phyloP scores from a whole-genome alignment of 1,139 yeast species.

The Lipomyces yarrowii region DNA sequence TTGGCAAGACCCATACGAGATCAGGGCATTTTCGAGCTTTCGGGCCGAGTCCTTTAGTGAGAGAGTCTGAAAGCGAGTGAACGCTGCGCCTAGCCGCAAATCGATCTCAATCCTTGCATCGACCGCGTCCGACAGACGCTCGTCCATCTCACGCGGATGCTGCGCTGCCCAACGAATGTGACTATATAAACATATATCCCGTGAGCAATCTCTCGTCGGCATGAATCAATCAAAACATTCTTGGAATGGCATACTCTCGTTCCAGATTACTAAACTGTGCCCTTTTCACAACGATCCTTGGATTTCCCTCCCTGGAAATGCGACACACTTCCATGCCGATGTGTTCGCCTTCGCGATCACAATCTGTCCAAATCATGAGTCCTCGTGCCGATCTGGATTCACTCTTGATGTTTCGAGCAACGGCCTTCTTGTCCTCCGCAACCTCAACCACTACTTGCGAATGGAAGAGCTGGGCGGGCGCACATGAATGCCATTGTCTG shows the following conservation, averaged over 20 bases:
- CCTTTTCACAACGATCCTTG: constrained; percentile 55
- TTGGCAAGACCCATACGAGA: constrained; percentile 67
- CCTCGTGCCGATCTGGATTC: constrained; percentile 65
- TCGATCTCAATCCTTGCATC: constrained; percentile 85
- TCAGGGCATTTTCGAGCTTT: constrained; percentile 29
- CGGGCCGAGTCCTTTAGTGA: constrained; percentile 45
- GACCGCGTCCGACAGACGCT: constrained; percentile 79
- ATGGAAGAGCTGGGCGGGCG: constrained; percentile 66
- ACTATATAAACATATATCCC: constrained; percentile 29
- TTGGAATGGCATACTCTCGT: constrained; percentile 39
- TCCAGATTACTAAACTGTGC: constrained; percentile 90
- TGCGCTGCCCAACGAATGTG: constrained; percentile 79
- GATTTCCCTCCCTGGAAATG: constrained; percentile 64
- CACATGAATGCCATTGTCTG: constrained; percentile 64
- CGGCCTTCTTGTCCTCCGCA: constrained; percentile 48
- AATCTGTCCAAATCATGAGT: constrained; percentile 97
- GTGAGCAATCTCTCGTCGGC: background rate
- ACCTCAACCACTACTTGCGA: constrained; percentile 60
- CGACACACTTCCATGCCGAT: constrained; percentile 84
- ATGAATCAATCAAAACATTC: background rate
- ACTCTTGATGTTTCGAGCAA: constrained; percentile 67
- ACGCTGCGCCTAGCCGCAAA: constrained; percentile 84
- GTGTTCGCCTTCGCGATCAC: constrained; percentile 97
- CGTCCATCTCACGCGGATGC: constrained; percentile 64
- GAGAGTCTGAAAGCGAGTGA: constrained; percentile 75